Percentiles rank a stretch among this genome's conserved stretches.
phyloP scores from a whole-genome alignment of 257 asterid genomes.

The Solanum neorickii region DNA sequence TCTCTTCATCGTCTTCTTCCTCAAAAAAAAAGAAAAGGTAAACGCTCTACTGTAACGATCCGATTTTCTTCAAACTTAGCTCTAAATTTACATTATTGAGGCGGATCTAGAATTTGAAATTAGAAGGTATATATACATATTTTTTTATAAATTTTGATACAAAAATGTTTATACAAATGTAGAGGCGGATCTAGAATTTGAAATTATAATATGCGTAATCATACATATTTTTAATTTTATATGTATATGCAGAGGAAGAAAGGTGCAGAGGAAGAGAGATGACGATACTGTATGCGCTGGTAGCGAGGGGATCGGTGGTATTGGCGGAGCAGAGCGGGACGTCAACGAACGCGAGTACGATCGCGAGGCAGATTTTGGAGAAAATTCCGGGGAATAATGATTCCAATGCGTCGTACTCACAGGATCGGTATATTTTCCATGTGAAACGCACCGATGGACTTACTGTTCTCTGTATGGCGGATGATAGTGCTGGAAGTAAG shows the following conservation, averaged over 20 bases:
- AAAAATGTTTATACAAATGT: not conserved
- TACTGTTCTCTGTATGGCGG: constrained; percentile 99
- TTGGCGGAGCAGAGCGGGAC: constrained; percentile 79
- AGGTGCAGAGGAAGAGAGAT: constrained; percentile 12
- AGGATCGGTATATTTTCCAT: constrained; percentile 95
- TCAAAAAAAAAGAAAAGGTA: not conserved
- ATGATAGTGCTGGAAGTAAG: constrained; percentile 90
- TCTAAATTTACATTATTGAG: not conserved
- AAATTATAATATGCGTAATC: not conserved
- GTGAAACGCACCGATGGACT: constrained; percentile 99
- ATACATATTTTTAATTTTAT: not conserved
- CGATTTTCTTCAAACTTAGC: not conserved
- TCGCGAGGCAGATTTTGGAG: constrained; percentile 85
- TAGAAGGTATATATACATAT: not conserved
- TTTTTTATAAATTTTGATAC: not conserved
- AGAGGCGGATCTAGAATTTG: not conserved
- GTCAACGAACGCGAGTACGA: constrained; percentile 80
- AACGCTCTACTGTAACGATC: not conserved
- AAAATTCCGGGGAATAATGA: constrained; percentile 78
- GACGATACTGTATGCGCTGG: constrained; percentile 88
- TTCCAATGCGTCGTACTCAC: constrained; percentile 80
- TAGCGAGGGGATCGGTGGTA: constrained; percentile 94
- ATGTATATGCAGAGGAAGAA: not conserved
- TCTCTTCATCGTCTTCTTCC: not conserved
- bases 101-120: not conserved